Base-by-base conservation (phyloP, 192 early-diverging fungal genomes). In the Hyaloraphidium curvatum region DNA sequence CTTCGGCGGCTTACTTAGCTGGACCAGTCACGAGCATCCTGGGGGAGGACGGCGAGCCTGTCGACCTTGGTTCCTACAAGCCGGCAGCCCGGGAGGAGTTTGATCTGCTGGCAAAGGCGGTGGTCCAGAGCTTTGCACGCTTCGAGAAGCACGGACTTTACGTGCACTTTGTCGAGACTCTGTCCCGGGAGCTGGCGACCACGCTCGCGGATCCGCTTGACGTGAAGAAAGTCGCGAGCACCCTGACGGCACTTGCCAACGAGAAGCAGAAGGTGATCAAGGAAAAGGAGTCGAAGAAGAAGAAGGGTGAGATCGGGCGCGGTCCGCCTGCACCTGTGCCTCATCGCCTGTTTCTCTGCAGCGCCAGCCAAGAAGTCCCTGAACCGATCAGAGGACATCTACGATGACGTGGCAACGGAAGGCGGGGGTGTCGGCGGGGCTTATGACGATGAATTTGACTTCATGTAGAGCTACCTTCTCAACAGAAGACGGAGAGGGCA, bases 251-350 rank as follows among this genome's bases (percentile, higher is more conserved):
- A 1, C 59, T 86, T 52, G 83, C 79, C 41, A 81, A 81, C 55
- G 83, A 85, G 67, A 83, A 86, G 67, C 74, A 80, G 62, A 74
- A 66, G 50, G 68, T 50, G 83, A 85, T 19, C 39, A 86, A 86
- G 71, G 58, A 64, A 40, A 81, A 80, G 69, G 82, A 85, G 71
- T 80, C 78, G 67, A 68, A 43, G 3, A 65, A 58, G 57, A 78
- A 78, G 66, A 61, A 63, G 51, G 63, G 64, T 22, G 52, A n/a
- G n/a, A n/a, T n/a, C n/a, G n/a, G n/a, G n/a, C n/a, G n/a, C n/a
- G n/a, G n/a, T n/a, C n/a, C n/a, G n/a, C n/a, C n/a, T n/a, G n/a
- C n/a, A n/a, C n/a, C n/a, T n/a, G n/a, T n/a, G n/a, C n/a, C n/a
- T n/a, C n/a, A n/a, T n/a, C n/a, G n/a, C n/a, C n/a, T n/a, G n/a